Base-by-base conservation (phyloP, 2,329 filamentous ascomycete species). In the Aciculosporium take region DNA sequence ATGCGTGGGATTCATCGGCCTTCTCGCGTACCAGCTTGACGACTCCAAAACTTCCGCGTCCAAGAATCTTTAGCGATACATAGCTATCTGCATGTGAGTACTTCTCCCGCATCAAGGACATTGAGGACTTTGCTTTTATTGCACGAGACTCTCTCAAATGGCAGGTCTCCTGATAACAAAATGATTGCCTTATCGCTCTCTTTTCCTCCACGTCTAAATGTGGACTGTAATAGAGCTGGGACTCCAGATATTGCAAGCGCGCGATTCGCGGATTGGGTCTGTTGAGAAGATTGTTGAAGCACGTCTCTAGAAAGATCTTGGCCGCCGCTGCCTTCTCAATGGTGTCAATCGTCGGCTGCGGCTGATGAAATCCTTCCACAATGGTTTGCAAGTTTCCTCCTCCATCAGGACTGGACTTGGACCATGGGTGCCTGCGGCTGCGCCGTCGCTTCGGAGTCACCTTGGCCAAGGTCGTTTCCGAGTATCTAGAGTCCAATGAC, bases 11-110 rank as follows among this genome's bases (percentile, higher is more conserved):
- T 0, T 50, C 40, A n/a, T 51, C 52, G 15, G 49, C 40, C 48
- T 66, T 81, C 56, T 88, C 82, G 42, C 78, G 79, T 2, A 96
- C 88, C 28, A 98, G 69, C 35, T 81, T 76, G 13, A 98, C 91
- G 20, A 94, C 80, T 0, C 91, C 89, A 61, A 96, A 98, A 55
- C 88, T 95, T 7, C 91, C 89, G 57, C 91, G 94, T 0, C 91
- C 88, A 5, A 96, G 69, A 15, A 93, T 71, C 50, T 87, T 84
- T 24, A 96, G 63, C 10, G 80, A 69, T 48, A 94, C 82, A 53
- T 89, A 95, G 68, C 56, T 56, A 9, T 60, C 52, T 15, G 46
- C 46, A 7, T 48, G 51, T 2, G 53, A 42, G 3, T 37, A 36
- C 5, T 45, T 40, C 4, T 42, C 43, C 8, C 40, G 41, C 3